These are phyloP conservation scores for Neofusicoccum parvum DNA, from an alignment of 2,329 filamentous ascomycete genomes.

Conservation along the genomic window DNA sequence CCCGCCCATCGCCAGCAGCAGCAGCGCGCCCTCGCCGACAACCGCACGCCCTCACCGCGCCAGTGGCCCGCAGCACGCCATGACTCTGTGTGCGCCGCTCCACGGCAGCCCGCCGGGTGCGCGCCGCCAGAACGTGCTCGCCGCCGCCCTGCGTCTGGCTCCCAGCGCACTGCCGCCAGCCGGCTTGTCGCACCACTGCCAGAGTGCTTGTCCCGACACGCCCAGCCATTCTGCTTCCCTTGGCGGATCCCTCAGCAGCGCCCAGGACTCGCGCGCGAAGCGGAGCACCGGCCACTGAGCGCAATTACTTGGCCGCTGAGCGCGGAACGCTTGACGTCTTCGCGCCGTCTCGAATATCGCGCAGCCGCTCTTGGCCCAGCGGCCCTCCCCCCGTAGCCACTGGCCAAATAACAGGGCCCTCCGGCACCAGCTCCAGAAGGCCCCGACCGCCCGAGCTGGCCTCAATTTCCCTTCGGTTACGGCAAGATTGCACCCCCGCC, in stretches of 20 bases:
- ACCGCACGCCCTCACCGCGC: conserved; percentile 5
- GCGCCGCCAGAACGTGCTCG: background rate
- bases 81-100: conserved; percentile 1
- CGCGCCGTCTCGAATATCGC: conserved; percentile 18
- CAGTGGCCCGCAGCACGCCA: background rate
- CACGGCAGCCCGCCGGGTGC: background rate
- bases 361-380: conserved; percentile 18
- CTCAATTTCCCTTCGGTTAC: conserved; percentile 17
- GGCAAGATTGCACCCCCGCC: conserved; percentile 9
- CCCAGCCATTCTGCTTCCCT: conserved; percentile 15
- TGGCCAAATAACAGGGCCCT: conserved; percentile 5
- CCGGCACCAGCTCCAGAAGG: background rate
- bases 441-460: background rate
- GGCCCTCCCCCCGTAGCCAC: conserved; percentile 1
- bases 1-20: no score
- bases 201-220: conserved; percentile 20
- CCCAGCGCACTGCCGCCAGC: background rate
- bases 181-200: conserved; percentile 17
- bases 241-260: conserved; percentile 1
- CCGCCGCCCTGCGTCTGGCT: background rate
- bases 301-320: conserved; percentile 23
- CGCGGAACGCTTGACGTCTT: conserved; percentile 15
- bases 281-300: conserved; percentile 20
- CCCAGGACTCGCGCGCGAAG: conserved; percentile 17
- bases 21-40: no score